Base-by-base conservation (phyloP, 192 early-diverging fungal genomes). In the Backusella circina region DNA sequence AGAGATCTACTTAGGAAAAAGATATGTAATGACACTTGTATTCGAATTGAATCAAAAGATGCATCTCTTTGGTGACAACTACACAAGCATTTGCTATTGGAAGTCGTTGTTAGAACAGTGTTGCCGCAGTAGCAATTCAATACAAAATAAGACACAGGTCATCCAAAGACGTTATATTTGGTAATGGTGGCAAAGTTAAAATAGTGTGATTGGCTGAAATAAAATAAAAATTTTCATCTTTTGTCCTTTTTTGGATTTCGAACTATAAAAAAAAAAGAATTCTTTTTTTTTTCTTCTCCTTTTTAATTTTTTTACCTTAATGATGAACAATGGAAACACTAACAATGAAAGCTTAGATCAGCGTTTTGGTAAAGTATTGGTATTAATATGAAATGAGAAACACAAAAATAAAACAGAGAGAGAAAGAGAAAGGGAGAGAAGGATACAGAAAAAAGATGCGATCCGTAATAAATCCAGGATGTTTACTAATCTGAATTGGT, bases 321-420 rank as follows among this genome's bases (percentile, higher is more conserved):
- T 28, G 54, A 61, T 61, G 54, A 61, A 61, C 54, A 61, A 61
- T 61, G 54, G 23, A 61, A 61, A 61, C 21, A 61, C 10, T 26
- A 61, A 61, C 23, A 71, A 84, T 80, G 88, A 83, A 73, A 88
- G 88, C 88, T 87, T 92, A 85, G 88, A 90, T 86, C 89, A 90
- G 89, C 88, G 84, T 39, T 82, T 92, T 84, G 91, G 91, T 92
- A 89, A 82, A 85, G 16, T 7, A 36, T 30, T 72, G 10, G 3
- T 61, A 21, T 26, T 54, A 26, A 21, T 54, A 54, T 54, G 10
- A 9, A 23, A 28, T 64, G 23, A 15, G 31, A n/a, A 47, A 47
- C 16, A n/a, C 0, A 3, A 12, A 13, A 41, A 41, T 13, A 41
- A 13, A 41, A 21, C 6, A 51, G 6, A n/a, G 4, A 26, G 0